Conservation (phyloP, 2,329 filamentous ascomycete species). For the Sporothrix humicola region DNA sequence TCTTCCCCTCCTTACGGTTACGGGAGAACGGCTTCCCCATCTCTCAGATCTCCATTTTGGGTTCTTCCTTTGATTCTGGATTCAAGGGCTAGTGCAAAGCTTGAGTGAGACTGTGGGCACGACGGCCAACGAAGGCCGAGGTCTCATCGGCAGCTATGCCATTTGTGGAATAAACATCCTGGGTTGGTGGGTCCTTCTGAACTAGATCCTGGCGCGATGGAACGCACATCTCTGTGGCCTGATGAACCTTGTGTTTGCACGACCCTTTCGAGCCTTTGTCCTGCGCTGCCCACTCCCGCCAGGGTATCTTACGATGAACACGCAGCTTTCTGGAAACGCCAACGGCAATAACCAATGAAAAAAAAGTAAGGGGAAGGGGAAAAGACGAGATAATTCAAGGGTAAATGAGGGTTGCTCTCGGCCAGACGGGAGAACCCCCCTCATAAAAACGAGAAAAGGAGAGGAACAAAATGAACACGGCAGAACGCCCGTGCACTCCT, state of each 20-base stretch:
- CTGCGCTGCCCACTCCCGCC: neutral
- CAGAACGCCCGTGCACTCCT: neutral
- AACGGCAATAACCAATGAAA: neutral
- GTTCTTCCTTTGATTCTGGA: neutral
- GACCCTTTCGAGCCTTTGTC: neutral
- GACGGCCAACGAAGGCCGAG: conserved; percentile 30
- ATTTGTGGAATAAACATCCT: conserved; percentile 9
- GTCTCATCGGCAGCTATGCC: conserved; percentile 28
- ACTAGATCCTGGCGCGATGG: conserved; percentile 27
- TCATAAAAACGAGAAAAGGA: neutral
- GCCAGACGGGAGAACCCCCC: conserved; percentile 4
- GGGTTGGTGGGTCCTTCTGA: neutral
- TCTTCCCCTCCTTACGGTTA: too few species aligned
- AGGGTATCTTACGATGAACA: neutral
- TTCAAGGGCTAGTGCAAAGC: neutral
- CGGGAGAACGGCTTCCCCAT: neutral
- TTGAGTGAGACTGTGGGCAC: neutral
- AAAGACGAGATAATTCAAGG: neutral
- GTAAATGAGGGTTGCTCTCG: neutral
- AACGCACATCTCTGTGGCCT: conserved; percentile 20
- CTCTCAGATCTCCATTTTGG: neutral
- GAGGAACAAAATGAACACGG: neutral
- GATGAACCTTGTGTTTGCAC: neutral
- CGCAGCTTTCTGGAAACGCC: neutral
- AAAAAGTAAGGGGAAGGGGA: neutral